Percentiles rank a stretch among this genome's conserved stretches.
Evolutionary conservation across 495 filamentous ascomycete species (phyloP).

Genomic region (Chaetomium fimeti): DNA sequence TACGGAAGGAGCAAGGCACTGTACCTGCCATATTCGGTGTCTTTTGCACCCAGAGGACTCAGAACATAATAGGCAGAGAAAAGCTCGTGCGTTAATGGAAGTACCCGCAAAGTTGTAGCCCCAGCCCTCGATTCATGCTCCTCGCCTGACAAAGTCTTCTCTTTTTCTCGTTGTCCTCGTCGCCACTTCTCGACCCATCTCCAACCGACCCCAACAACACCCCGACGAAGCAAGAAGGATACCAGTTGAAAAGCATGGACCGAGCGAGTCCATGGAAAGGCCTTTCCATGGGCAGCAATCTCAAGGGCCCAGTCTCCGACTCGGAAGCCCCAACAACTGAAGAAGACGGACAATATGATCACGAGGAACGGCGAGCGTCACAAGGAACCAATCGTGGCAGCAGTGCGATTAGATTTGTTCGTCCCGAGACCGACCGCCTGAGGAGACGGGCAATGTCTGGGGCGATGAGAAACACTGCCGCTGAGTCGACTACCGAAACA

Average conservation of each 20-base stretch:
- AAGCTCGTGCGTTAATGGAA: background rate
- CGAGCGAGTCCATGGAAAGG: background rate
- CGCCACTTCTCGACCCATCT: background rate
- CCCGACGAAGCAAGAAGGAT: background rate
- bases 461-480: background rate
- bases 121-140: background rate
- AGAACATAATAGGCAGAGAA: background rate
- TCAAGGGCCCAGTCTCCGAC: background rate
- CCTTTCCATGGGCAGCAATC: background rate
- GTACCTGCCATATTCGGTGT: background rate
- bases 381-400: background rate
- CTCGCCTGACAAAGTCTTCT: no score
- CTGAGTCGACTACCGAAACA: background rate
- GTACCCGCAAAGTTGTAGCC: background rate
- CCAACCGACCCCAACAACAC: no score
- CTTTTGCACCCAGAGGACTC: background rate
- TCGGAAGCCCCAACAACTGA: background rate
- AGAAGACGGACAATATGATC: background rate
- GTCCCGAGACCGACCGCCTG: background rate
- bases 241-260: background rate
- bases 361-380: background rate
- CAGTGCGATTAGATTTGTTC: background rate
- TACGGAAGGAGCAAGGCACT: background rate
- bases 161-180: no score
- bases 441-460: slow-evolving; percentile 10